phyloP scores from a whole-genome alignment of 1,284 basidiomycete species.

The Testicularia cyperi region DNA sequence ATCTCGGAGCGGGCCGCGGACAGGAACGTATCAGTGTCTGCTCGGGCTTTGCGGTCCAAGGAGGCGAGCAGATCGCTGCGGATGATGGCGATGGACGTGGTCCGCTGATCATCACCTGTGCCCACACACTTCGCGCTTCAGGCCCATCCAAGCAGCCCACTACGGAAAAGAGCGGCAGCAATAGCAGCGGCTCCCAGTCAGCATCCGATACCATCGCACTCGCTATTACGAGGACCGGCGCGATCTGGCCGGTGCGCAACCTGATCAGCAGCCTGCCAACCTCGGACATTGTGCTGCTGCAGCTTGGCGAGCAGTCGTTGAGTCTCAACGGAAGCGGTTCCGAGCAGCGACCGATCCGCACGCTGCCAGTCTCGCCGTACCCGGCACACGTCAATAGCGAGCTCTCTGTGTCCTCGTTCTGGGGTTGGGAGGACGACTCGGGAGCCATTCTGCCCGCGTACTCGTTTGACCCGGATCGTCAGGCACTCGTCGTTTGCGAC shows the following conservation, averaged over 20 bases:
- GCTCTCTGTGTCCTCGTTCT: conserved; percentile 68
- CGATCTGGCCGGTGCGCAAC: conserved; percentile 64
- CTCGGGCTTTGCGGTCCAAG: conserved; percentile 68
- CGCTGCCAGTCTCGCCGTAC: conserved; percentile 72
- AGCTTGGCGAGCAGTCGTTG: conserved; percentile 40
- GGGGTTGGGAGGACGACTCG: conserved; percentile 60
- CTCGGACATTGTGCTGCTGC: conserved; percentile 66
- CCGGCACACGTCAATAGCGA: conserved; percentile 65
- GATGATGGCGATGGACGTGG: conserved; percentile 56
- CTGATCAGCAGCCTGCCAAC: conserved; percentile 68
- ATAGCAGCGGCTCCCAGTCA: neutral
- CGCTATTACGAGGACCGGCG: conserved; percentile 55
- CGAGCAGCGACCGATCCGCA: conserved; percentile 43
- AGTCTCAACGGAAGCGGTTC: conserved; percentile 7
- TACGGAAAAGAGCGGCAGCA: neutral
- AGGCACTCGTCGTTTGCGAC: conserved; percentile 4
- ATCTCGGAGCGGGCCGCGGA: conserved; percentile 55
- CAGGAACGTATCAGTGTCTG: conserved; percentile 66
- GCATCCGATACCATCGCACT: conserved; percentile 54
- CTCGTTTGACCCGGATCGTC: conserved; percentile 11
- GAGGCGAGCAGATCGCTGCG: conserved; percentile 38
- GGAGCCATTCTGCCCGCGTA: conserved; percentile 40
- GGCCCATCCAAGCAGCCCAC: conserved; percentile 16
- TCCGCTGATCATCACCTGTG: conserved; percentile 67
- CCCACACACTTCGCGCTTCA: conserved; percentile 66